Conservation (phyloP, 1,284 basidiomycete genomes). For the Cutaneotrichosporon cavernicola region DNA sequence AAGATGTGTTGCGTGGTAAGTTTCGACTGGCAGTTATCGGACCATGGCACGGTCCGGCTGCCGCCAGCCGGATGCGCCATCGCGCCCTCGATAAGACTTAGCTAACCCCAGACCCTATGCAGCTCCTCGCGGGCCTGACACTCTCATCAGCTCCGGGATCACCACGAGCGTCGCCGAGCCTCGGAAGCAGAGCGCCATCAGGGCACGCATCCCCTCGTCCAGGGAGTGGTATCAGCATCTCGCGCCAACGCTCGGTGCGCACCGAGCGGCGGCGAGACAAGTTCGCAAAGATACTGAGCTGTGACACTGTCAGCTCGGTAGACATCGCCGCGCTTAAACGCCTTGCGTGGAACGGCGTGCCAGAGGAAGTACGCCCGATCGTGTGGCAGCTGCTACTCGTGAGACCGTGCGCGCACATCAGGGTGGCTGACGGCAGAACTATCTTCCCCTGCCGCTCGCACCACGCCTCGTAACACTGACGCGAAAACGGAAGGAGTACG, state of each 20-base stretch:
- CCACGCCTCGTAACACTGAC: slow-evolving; percentile 72
- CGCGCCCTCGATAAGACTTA: background rate
- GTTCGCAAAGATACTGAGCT: slow-evolving; percentile 44
- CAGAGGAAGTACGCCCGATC: slow-evolving; percentile 79
- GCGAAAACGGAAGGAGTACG: slow-evolving; percentile 90
- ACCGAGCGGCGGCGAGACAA: slow-evolving; percentile 50
- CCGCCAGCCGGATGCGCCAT: too few species aligned
- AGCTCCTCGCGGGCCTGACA: slow-evolving; percentile 38
- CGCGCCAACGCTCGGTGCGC: slow-evolving; percentile 63
- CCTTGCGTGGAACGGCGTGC: slow-evolving; percentile 94
- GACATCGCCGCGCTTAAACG: slow-evolving; percentile 66
- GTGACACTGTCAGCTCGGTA: slow-evolving; percentile 35
- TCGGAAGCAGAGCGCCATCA: slow-evolving; percentile 6
- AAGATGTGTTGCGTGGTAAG: slow-evolving; percentile 70
- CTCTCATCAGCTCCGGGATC: slow-evolving; percentile 22
- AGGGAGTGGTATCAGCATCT: slow-evolving; percentile 47
- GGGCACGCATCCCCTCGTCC: slow-evolving; percentile 7
- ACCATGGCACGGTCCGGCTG: background rate
- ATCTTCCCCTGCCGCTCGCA: slow-evolving; percentile 81
- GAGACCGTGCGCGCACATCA: slow-evolving; percentile 45
- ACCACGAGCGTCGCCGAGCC: background rate
- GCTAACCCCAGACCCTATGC: slow-evolving; percentile 60
- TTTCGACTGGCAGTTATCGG: background rate
- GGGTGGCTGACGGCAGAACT: slow-evolving; percentile 63
- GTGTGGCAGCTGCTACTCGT: slow-evolving; percentile 94